These are phyloP conservation scores for Dioscorea alata DNA, from an alignment of 106 monocot species.

Conservation along the genomic window DNA sequence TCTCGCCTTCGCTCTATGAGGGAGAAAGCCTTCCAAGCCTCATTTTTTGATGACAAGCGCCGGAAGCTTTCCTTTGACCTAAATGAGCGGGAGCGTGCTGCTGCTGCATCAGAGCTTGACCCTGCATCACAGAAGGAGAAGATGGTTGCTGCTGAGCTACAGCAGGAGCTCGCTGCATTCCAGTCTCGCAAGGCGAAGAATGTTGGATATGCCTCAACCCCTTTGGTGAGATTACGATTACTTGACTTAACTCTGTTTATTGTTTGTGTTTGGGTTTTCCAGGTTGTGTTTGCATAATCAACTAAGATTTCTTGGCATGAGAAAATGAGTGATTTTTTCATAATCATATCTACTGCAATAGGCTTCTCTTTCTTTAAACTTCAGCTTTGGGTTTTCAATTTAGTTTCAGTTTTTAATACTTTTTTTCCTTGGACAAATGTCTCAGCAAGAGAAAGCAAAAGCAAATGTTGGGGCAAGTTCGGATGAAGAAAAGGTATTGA, in stretches of 20 bases:
- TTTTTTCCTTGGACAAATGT: slow-evolving; percentile 3
- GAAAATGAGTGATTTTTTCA: too few relatives aligned
- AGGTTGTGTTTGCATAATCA: too few relatives aligned
- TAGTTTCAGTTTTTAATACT: too few relatives aligned
- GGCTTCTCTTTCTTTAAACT: too few relatives aligned
- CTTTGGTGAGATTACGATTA: slow-evolving; percentile 25
- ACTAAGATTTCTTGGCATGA: too few relatives aligned
- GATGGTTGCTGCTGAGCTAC: slow-evolving; percentile 49
- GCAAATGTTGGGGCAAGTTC: slow-evolving; percentile 15
- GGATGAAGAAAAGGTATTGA: slow-evolving; percentile 74
- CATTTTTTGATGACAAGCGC: slow-evolving; percentile 46
- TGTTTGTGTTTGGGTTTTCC: too few relatives aligned
- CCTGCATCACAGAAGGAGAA: slow-evolving; percentile 32
- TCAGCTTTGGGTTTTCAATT: too few relatives aligned
- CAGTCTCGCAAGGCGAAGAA: slow-evolving; percentile 33
- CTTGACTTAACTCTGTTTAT: not conserved
- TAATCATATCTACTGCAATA: too few relatives aligned
- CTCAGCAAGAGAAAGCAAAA: slow-evolving; percentile 23
- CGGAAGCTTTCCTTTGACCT: slow-evolving; percentile 59
- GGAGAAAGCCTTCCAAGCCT: slow-evolving; percentile 41
- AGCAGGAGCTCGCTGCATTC: slow-evolving; percentile 68
- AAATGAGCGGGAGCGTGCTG: slow-evolving; percentile 73
- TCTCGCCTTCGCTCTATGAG: slow-evolving; percentile 49
- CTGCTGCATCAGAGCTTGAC: slow-evolving; percentile 17
- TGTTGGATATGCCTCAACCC: not conserved